Base-by-base conservation (phyloP, 148 eudicot genomes). In the Chenopodium quinoa region DNA sequence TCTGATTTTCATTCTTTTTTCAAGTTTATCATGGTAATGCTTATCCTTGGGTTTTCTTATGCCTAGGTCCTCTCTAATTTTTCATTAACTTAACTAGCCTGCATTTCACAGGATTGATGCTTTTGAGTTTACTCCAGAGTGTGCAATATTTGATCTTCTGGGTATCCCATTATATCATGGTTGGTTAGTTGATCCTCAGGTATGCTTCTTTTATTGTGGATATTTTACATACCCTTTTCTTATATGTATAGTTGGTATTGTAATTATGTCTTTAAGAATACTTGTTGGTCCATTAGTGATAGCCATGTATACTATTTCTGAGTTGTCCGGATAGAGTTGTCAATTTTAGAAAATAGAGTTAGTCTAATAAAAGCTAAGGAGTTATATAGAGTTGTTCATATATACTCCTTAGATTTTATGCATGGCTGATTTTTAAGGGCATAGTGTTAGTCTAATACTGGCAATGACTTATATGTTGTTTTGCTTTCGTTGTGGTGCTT, bases 171-270 rank as follows among this genome's bases (percentile, higher is more conserved):
- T 95, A 22, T 95, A 91, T 81, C 97, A 95, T 88, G 99, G 99
- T 72, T 95, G 99, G 99, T 87, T 95, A 78, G 90, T 95, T 84
- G 99, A 95, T 90, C 93, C 97, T 58, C 97, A 95, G 97, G 99
- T 93, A 93, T 80, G 85, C 68, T 75, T 44, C 22, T 46, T 32
- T 1, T 58, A 65, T 44, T 17, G 44, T 78, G 29, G 67, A 23
- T 65, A 14, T 66, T 47, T 19, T n/a, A 12, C 34, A 32, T 7
- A 4, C 52, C 52, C 68, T 75, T n/a, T 32, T 29, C 34, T 23
- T 14, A 67, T 34, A 54, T 58, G 19, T 44, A 9, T 68, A 27
- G 13, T 10, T 31, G 75, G 75, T 66, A 7, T 7, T 32, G 44
- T 20, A 8, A 14, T 1, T 16, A 27, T 56, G n/a, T 58, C 44